Base-by-base conservation (phyloP, 192 early-diverging fungal species). In the Entomortierella parvispora region DNA sequence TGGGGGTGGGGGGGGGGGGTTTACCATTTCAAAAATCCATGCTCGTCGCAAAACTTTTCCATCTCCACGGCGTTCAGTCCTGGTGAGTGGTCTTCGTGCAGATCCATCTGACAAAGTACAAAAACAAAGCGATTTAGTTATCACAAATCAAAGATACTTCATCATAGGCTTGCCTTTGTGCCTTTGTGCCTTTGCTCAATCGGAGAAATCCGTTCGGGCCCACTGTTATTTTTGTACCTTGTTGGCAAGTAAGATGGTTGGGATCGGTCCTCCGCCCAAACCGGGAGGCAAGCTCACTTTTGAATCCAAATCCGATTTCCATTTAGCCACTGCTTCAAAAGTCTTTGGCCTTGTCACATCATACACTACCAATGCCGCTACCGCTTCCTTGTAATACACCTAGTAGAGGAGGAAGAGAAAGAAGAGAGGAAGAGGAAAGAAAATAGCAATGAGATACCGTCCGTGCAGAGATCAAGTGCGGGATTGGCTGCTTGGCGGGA, bases 331-430 rank as follows among this genome's bases (percentile, higher is more conserved):
- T 0, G 80, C 85, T 48, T 87, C 85, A 67, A 89, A 89, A 28
- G 87, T 85, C 17, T 80, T 74, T 51, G 85, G 84, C 18, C 84
- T 80, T 25, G 85, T 87, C 10, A 87, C 75, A 59, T 89, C 87
- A 50, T 87, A 89, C 0, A 89, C 87, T 0, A 89, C 82, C 50
- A 89, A 72, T 23, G 87, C 87, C 2, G 84, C 87, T 2, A 84
- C 65, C 3, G 87, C 87, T 25, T 85, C 87, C 58, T 89, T 89
- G 67, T 87, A 89, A 20, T 89, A 89, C 3, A 89, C 82, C 81
- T 82, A 47, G 32, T 44, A 14, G 20, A 25, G 4, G 28, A 44
- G 40, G 12, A n/a, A 42, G 20, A 31, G 22, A 20, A 15, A 23
- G 2, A 18, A 17, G 31, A 29, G 4, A 32, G 2, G n/a, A 5